Evolutionary conservation across 2,329 filamentous ascomycete species (phyloP), one percentile per base, ranked within the genome.

Genomic region (Colletotrichum godetiae): DNA sequence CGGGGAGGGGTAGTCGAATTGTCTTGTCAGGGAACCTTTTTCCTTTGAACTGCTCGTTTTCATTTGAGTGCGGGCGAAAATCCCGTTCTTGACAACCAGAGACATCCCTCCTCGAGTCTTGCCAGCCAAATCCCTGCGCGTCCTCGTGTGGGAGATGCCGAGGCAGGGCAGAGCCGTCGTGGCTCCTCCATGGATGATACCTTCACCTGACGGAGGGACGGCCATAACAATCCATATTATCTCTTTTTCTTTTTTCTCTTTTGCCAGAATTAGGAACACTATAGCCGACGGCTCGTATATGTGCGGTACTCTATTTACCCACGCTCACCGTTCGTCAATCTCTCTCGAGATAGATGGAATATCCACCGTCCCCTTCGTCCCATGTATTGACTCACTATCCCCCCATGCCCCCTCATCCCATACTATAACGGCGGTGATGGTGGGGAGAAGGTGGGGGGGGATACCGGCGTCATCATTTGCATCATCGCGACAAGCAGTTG

Each of bases 91-190:
- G 69, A 55, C 65, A 72, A 46, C 52, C 58, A 53, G 58, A 55
- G 46, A 19, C 59, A 72, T 64, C 69, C 69, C 64, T 71, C 33
- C 55, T 31, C 35, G 52, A 22, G 60, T 61, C 12, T 37, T 5
- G 27, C 35, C 29, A 8, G 27, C 33, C 15, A 29, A 60, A 49
- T 22, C 42, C 46, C 42, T 60, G 56, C 65, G 13, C 37, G 13
- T 27, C 58, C 35, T 70, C 55, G 46, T 73, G 65, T 65, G 66
- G 66, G 70, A 70, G 31, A 61, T 69, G 60, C 70, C 66, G 66
- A 65, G 70, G 55, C 70, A 65, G 58, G 60, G 67, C 33, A 37
- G 42, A 37, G 57, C 22, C 60, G 61, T 70, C 33, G 55, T 53
- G 15, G 24, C 42, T 52, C 29, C 56, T 64, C 35, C 67, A 69